Percentiles rank a stretch among this genome's conserved stretches.
Conservation (phyloP, 176 grass and related monocot species). For the Cenchrus fungigraminus region DNA sequence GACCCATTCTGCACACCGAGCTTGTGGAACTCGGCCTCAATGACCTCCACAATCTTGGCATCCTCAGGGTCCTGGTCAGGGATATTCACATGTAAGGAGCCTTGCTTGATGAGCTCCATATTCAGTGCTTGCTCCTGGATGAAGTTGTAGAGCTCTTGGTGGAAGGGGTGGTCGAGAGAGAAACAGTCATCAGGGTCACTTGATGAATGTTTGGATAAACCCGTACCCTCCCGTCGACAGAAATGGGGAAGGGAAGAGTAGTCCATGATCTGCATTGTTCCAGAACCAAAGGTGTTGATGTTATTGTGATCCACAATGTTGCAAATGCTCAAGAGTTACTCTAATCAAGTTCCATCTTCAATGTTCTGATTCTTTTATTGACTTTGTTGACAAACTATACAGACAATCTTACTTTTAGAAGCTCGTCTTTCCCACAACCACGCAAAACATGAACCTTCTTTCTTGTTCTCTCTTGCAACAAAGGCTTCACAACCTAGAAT, state of each 20-base stretch:
- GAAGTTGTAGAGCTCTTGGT: slow-evolving; percentile 83
- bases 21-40: slow-evolving; percentile 84
- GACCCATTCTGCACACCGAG: slow-evolving; percentile 55
- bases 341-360: background rate
- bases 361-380: background rate
- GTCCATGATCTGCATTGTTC: slow-evolving; percentile 84
- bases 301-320: background rate
- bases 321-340: background rate
- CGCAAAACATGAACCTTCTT: slow-evolving; percentile 83
- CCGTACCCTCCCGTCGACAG: slow-evolving; percentile 66
- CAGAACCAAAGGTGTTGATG: slow-evolving; percentile 8
- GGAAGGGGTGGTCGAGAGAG: slow-evolving; percentile 80
- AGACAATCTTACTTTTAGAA: slow-evolving; percentile 71
- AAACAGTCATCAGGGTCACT: slow-evolving; percentile 51
- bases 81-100: slow-evolving; percentile 71
- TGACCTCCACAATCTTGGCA: slow-evolving; percentile 66
- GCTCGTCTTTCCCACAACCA: slow-evolving; percentile 75
- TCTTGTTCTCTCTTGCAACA: slow-evolving; percentile 93
- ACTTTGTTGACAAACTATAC: background rate
- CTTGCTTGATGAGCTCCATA: slow-evolving; percentile 61
- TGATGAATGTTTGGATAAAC: slow-evolving; percentile 49
- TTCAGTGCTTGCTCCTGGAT: slow-evolving; percentile 65
- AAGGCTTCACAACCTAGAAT: slow-evolving; percentile 87
- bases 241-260: slow-evolving; percentile 78
- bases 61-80: slow-evolving; percentile 70